Evolutionary conservation across 352 stramenopile genomes (phyloP), one percentile per base, ranked within the genome.

Genomic region (Thraustotheca clavata): DNA sequence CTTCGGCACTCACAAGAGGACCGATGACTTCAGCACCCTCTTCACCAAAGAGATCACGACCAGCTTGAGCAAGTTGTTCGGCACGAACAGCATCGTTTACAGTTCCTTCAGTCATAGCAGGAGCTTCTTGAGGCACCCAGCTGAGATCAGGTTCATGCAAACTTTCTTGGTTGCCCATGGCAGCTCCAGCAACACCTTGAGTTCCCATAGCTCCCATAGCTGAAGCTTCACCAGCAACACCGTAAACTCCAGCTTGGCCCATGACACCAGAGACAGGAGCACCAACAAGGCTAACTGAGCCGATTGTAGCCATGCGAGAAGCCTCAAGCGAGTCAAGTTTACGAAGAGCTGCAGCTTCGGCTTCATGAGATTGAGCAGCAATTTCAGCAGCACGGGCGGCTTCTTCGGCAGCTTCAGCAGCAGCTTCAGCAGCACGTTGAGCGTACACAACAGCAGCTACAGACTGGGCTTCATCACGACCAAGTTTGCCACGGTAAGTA

Each of bases 51-150:
- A 95, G 69, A 50, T 95, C 86, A 43, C 82, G 78, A 18, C 86
- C 86, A 59, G 86, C 86, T 67, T 95, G 82, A 3, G 83, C 83
- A 46, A 95, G 81, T 68, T 95, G 79, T 66, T 94, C 85, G 39
- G 85, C 72, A 47, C 80, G 81, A 52, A 89, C 69, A 2, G 73
- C 75, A 34, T 91, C 79, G 27, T 83, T 83, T 8, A 80, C 81
- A n/a, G 89, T 81, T 8, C 73, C 83, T 60, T 91, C 78, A 62
- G 90, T 80, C 32, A 91, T 71, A 70, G 89, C 89, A 34, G 78
- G 75, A 57, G 86, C 87, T 57, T 94, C 83, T 16, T 88, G 77
- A 31, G 80, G 82, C 65, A 91, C 78, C 85, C 85, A 94, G 72
- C 79, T 92, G 71, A 94, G 68, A 60, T 94, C 85, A 2, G 81